Conservation (phyloP, 192 early-diverging fungal species). For the Rhizoclosmatium sp. region DNA sequence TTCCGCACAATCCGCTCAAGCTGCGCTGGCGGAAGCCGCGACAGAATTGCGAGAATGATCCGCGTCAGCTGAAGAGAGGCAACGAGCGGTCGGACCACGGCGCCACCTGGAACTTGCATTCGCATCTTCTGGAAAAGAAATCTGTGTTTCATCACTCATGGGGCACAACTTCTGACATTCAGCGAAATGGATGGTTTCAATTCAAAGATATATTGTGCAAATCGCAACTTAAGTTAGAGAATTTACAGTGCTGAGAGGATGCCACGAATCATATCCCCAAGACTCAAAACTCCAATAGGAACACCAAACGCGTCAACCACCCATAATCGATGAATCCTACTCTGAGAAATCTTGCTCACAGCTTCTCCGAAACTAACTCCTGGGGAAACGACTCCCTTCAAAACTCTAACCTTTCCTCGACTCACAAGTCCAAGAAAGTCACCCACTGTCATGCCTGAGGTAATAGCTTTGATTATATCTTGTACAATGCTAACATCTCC, state of each 20-base stretch:
- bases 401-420: constrained; percentile 14
- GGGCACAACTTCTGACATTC: background rate
- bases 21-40: background rate
- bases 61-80: background rate
- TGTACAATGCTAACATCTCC: background rate
- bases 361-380: constrained; percentile 14
- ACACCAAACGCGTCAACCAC: constrained; percentile 27
- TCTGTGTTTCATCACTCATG: background rate
- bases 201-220: no score
- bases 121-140: background rate
- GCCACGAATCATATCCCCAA: constrained; percentile 27
- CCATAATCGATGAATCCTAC: constrained; percentile 37
- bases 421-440: constrained; percentile 33
- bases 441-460: constrained; percentile 32
- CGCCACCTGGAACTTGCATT: background rate
- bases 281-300: constrained; percentile 40
- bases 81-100: background rate
- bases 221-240: no score
- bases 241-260: background rate
- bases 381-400: constrained; percentile 20
- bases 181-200: no score
- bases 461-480: constrained; percentile 7
- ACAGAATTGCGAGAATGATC: background rate
- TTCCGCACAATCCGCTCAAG: background rate
- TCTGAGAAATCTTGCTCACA: constrained; percentile 7